Evolutionary conservation across 177 flowering plant species (phyloP).

Genomic region (Vitis hybrid): DNA sequence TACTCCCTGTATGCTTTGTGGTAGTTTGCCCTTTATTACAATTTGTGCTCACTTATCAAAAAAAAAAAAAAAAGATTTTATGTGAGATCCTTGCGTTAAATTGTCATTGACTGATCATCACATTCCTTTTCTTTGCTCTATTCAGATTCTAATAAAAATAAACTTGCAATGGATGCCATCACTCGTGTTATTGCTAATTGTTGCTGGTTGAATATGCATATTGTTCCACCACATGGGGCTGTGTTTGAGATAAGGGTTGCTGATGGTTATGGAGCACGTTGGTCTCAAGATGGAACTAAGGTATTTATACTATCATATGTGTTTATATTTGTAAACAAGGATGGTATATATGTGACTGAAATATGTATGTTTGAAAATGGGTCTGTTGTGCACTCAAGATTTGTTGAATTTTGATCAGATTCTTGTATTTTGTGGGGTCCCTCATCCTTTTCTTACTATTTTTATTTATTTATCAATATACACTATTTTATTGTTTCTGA

Average conservation of each 20-base stretch:
- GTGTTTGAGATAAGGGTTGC: constrained; percentile 75
- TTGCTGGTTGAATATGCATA: constrained; percentile 76
- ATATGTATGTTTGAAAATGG: no score
- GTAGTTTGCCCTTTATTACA: no score
- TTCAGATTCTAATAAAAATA: constrained; percentile 68
- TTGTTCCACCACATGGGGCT: constrained; percentile 62
- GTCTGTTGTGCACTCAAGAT: no score
- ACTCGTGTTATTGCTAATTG: constrained; percentile 43
- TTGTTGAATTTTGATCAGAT: no score
- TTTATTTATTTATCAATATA: no score
- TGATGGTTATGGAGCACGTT: constrained; percentile 84
- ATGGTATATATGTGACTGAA: no score
- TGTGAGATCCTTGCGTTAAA: not conserved
- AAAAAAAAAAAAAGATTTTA: no score
- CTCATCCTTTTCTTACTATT: no score
- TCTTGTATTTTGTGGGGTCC: no score
- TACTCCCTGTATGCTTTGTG: no score
- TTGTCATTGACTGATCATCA: not conserved
- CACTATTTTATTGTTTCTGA: no score
- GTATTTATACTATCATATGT: constrained; percentile 23
- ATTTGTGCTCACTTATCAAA: no score
- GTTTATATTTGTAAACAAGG: not conserved
- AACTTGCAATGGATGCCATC: constrained; percentile 48
- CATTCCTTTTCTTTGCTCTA: constrained; percentile 1
- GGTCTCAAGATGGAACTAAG: constrained; percentile 78